Percentiles rank a stretch among this genome's conserved stretches.
Conservation (phyloP, 495 filamentous ascomycete species). For the Cenococcum geophilum region DNA sequence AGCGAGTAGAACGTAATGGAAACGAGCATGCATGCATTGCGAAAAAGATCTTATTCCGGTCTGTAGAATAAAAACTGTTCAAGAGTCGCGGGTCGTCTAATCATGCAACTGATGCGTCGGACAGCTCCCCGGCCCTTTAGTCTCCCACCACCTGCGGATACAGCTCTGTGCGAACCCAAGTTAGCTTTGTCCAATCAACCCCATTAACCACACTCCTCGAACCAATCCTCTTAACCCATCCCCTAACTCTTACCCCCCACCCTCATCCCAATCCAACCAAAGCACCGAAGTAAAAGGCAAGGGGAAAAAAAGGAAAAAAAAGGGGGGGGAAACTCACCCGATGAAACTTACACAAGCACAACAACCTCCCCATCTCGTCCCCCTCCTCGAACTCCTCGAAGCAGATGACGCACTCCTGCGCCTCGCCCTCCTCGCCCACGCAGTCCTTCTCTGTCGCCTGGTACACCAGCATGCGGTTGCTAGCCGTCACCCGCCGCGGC, state of each 20-base stretch:
- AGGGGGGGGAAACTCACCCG: conserved; percentile 35
- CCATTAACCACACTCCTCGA: neutral
- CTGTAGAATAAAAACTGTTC: too few relatives aligned
- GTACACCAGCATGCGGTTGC: conserved; percentile 58
- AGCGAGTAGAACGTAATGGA: too few relatives aligned
- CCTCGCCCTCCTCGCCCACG: conserved; percentile 55
- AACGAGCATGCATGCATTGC: too few relatives aligned
- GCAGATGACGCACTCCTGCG: conserved; percentile 83
- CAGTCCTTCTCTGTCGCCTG: conserved; percentile 89
- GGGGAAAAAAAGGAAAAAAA: neutral
- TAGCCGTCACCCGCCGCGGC: conserved; percentile 3
- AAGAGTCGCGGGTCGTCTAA: conserved; percentile 7
- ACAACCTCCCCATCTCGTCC: conserved; percentile 71
- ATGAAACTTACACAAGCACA: conserved; percentile 94
- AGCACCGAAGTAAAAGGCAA: neutral
- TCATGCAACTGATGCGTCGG: conserved; percentile 40
- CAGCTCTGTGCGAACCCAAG: conserved; percentile 24
- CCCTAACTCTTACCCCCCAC: neutral
- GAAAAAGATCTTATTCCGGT: too few relatives aligned
- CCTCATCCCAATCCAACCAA: too few relatives aligned
- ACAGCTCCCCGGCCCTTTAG: conserved; percentile 38
- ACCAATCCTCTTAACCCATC: too few relatives aligned
- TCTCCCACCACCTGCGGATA: conserved; percentile 41
- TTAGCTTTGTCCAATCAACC: conserved; percentile 1
- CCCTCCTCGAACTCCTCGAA: conserved; percentile 93